Evolutionary conservation across 306 rosid genomes (phyloP), one percentile per base, ranked within the genome.

Genomic region (Benincasa hispida): DNA sequence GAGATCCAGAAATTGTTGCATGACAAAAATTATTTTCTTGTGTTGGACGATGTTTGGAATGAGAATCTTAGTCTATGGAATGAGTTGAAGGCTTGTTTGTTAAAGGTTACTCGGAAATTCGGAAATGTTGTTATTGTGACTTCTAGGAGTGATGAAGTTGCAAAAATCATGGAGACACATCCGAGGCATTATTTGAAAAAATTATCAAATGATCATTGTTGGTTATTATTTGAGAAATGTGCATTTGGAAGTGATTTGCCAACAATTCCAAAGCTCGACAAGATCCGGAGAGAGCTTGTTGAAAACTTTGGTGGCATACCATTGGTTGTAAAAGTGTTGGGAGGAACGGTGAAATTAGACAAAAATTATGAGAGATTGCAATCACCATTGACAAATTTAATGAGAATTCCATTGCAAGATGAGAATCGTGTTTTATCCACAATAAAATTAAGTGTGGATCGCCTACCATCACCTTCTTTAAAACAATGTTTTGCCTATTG

Each of bases 41-140:
- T 81, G 13, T 41, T 81, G 0, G 84, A 81, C 28, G 84, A 81
- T 81, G 76, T 77, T 4, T 81, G 81, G 84, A 77, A 77, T 24
- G 81, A 81, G 15, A 19, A 42, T 41, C 10, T 1, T 0, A 4
- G 2, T 0, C 34, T 45, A 5, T 81, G 84, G 84, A 5, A 75
- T 0, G 41, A 41, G 0, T 30, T 80, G 27, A 75, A 10, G 17
- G 10, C 41, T 41, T 75, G 79, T 80, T 17, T 80, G 76, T 7
- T 3, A 2, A 75, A 19, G 35, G 14, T 55, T 3, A 41, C 6
- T 54, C 1, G 3, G 34, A 53, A n/a, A 4, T 42, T 2, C 2
- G 79, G 76, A 27, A 75, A 37, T 11, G 24, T 11, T 5, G 2
- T 75, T 4, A 6, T 63, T 25, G 60, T 80, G 25, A 80, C 83